Evolutionary conservation across 345 rosid species (phyloP), one percentile per base, ranked within the genome.

Genomic region (Brassica cretica): DNA sequence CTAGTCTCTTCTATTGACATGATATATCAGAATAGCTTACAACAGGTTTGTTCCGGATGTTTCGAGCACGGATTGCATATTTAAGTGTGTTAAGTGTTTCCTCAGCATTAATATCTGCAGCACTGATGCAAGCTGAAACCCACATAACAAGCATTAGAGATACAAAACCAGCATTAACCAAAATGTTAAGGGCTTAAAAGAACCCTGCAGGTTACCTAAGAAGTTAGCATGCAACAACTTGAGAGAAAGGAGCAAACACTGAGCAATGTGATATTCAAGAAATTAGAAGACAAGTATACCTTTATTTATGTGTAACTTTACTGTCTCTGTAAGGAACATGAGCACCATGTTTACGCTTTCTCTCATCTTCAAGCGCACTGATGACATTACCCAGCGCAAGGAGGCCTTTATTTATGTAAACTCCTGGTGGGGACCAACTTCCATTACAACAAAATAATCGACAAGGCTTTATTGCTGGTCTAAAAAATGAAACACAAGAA

Each of bases 21-120:
- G 59, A 53, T 7, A 72, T 25, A 76, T 69, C 24, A 1, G 24
- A 71, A 75, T 75, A 73, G 87, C 97, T 88, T 87, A 94, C 99
- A 79, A 95, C 90, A 74, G 97, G 99, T 87, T 95, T 95, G 72
- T 95, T 95, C 80, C 87, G 89, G 76, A 95, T 95, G 83, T 95
- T 95, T 63, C 97, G 93, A 81, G 98, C 99, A 69, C 99, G 99
- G 86, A 93, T 95, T 72, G 99, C 99, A 77, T 95, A 95, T 82
- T 95, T 95, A 62, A 95, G 79, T 59, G 99, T 95, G 85, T 95
- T 95, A 15, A 95, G 92, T 7, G 98, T 92, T 95, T 27, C 29
- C 29, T 27, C 29, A 27, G 29, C 29, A 27, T 27, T 27, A 27
- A 27, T 27, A 27, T 27, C 99, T 58, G 99, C 99, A 39, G 98